Base-by-base conservation (phyloP, 2,329 filamentous ascomycete genomes). In the Xylariaceae sp. region DNA sequence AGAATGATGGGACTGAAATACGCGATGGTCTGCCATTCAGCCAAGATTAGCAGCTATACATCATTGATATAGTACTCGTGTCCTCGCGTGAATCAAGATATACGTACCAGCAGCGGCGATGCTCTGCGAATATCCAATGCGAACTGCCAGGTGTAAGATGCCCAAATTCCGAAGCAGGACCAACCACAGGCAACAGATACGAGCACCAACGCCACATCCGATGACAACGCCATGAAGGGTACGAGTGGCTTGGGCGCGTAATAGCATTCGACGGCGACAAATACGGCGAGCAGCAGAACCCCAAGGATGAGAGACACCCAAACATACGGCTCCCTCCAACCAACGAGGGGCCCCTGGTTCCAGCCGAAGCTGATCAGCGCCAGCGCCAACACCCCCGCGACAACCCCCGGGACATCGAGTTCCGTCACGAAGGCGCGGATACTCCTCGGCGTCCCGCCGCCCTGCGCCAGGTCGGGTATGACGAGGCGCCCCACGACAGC, bases 311-410 rank as follows among this genome's bases (percentile, higher is more conserved):
- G 73, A 0, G 82, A 71, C 0, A 81, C 73, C 56, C 82, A 81
- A n/a, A 86, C 75, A 52, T 84, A 84, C 0, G 82, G 74, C 6
- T 76, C 74, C 1, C 72, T 62, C 86, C 86, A 89, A 1, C 84
- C 84, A 1, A 78, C 81, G 0, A 83, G 74, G 0, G 83, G 79
- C 0, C 82, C 85, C 65, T 89, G 85, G 56, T 87, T 89, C 83
- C 84, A 88, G 0, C 85, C 82, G 62, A 89, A 83, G 67, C 88
- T 88, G 71, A 89, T 78, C 18, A 89, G 74, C 0, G 87, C 75
- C 20, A 89, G 73, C 0, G 79, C 80, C 0, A 75, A 73, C 18
- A 88, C 76, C 1, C 86, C 85, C 0, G 72, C 64, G 1, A 72
- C 29, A 0, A 73, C 74, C 1, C 77, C 77, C 0, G 70, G 69